Percentiles rank a stretch among this genome's conserved stretches.
phyloP scores from a whole-genome alignment of 1,139 yeast species.

The Kazachstania sp. region DNA sequence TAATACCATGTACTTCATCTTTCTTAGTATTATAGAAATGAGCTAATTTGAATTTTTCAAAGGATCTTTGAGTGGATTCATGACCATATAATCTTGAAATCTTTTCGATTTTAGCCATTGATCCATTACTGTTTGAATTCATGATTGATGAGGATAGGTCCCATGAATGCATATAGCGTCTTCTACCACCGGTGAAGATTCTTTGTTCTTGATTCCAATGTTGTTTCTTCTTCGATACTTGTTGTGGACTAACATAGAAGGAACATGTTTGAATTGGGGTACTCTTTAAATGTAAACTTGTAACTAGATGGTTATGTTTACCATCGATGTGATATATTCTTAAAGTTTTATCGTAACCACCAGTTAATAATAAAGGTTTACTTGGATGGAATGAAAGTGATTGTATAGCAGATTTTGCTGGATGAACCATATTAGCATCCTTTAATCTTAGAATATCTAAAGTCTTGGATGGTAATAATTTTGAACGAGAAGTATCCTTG shows the following conservation, averaged over 20 bases:
- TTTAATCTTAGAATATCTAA: conserved; percentile 71
- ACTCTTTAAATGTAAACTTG: conserved; percentile 69
- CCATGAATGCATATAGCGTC: conserved; percentile 90
- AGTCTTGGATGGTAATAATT: conserved; percentile 59
- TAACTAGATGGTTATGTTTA: conserved; percentile 68
- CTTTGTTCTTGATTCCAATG: conserved; percentile 35
- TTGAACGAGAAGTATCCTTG: conserved; percentile 41
- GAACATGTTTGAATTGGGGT: conserved; percentile 71
- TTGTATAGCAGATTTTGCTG: conserved; percentile 74
- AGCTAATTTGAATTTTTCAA: conserved; percentile 74
- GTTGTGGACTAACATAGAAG: conserved; percentile 24
- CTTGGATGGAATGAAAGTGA: conserved; percentile 74
- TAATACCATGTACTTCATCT: conserved; percentile 50
- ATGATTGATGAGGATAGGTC: conserved; percentile 43
- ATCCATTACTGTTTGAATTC: conserved; percentile 36
- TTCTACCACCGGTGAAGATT: conserved; percentile 82
- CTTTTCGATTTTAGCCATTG: conserved; percentile 50
- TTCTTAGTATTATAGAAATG: conserved; percentile 21
- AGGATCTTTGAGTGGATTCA: conserved; percentile 73
- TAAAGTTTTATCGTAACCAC: conserved; percentile 86
- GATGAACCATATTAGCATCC: conserved; percentile 70
- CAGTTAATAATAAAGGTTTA: conserved; percentile 76
- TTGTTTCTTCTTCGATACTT: conserved; percentile 3
- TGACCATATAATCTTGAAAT: conserved; percentile 88
- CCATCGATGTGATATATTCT: conserved; percentile 90